phyloP scores from a whole-genome alignment of 1,139 yeast species.

The Lodderomyces beijingensis region DNA sequence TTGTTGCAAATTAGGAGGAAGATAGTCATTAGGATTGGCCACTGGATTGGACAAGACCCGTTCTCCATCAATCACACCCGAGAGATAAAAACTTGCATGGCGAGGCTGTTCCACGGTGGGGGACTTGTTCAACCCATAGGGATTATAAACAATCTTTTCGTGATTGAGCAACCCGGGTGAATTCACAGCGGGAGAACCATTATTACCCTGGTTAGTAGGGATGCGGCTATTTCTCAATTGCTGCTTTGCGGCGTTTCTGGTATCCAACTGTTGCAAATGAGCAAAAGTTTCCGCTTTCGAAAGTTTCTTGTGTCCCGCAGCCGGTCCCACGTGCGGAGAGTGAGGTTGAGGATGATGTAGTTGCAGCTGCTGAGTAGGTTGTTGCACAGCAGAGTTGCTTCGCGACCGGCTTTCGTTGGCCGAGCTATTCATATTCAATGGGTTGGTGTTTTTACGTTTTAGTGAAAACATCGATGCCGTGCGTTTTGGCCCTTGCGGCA shows the following conservation, averaged over 20 bases:
- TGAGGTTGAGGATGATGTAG: slow-evolving; percentile 6
- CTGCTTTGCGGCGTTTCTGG: slow-evolving; percentile 25
- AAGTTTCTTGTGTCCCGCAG: slow-evolving; percentile 16
- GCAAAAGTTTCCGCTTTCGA: slow-evolving; percentile 38
- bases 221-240: slow-evolving; percentile 12
- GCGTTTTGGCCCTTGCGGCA: slow-evolving; percentile 7
- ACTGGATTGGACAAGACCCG: slow-evolving; percentile 61
- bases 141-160: slow-evolving; percentile 44
- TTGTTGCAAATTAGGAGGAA: slow-evolving; percentile 55
- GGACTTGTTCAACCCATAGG: slow-evolving; percentile 40
- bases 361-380: slow-evolving; percentile 1
- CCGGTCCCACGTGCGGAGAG: slow-evolving; percentile 3
- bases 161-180: slow-evolving; percentile 8
- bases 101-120: slow-evolving; percentile 34
- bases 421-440: slow-evolving; percentile 3
- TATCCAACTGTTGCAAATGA: slow-evolving; percentile 32
- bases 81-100: slow-evolving; percentile 38
- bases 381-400: slow-evolving; percentile 2
- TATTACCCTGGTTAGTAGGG: slow-evolving; percentile 7
- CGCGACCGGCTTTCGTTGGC: slow-evolving; percentile 4
- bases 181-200: slow-evolving; percentile 7
- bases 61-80: slow-evolving; percentile 32
- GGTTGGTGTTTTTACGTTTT: slow-evolving; percentile 25
- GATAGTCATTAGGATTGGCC: slow-evolving; percentile 60
- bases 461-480: slow-evolving; percentile 27